Conservation (phyloP, 768 basidiomycete genomes). For the Leccinum aurantiacum region DNA sequence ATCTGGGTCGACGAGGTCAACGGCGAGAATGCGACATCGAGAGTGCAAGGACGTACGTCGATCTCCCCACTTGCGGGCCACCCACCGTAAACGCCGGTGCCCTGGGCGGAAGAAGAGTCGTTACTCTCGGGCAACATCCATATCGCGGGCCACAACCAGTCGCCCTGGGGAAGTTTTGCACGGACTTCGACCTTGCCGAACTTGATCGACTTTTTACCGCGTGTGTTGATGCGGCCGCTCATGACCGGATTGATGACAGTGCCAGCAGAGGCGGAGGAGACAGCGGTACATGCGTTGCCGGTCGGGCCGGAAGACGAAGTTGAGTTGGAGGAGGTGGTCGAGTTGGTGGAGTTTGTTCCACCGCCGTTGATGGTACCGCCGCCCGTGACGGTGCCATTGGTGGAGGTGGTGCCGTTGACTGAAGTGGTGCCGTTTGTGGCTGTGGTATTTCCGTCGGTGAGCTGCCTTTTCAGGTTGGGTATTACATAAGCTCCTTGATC, state of each 20-base stretch:
- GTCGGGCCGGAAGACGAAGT: constrained; percentile 24
- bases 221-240: constrained; percentile 55
- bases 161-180: constrained; percentile 61
- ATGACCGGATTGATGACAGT: constrained; percentile 52
- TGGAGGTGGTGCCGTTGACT: constrained; percentile 5
- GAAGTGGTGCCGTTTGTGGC: not conserved
- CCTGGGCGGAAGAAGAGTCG: constrained; percentile 17
- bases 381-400: not conserved
- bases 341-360: constrained; percentile 20
- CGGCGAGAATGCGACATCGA: not conserved
- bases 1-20: constrained; percentile 35
- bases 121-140: constrained; percentile 34
- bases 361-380: constrained; percentile 3
- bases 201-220: constrained; percentile 45
- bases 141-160: constrained; percentile 38
- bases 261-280: constrained; percentile 34
- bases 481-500: constrained; percentile 29
- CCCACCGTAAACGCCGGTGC: constrained; percentile 26
- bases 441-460: constrained; percentile 9
- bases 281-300: constrained; percentile 41
- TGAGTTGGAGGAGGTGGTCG: constrained; percentile 18
- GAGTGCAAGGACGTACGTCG: constrained; percentile 41
- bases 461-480: constrained; percentile 28
- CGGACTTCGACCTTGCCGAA: constrained; percentile 60
- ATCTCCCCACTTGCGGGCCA: constrained; percentile 62